Evolutionary conservation across 2,329 filamentous ascomycete genomes (phyloP), one percentile per base, ranked within the genome.

Genomic region (Ramularia collo-cygni): DNA sequence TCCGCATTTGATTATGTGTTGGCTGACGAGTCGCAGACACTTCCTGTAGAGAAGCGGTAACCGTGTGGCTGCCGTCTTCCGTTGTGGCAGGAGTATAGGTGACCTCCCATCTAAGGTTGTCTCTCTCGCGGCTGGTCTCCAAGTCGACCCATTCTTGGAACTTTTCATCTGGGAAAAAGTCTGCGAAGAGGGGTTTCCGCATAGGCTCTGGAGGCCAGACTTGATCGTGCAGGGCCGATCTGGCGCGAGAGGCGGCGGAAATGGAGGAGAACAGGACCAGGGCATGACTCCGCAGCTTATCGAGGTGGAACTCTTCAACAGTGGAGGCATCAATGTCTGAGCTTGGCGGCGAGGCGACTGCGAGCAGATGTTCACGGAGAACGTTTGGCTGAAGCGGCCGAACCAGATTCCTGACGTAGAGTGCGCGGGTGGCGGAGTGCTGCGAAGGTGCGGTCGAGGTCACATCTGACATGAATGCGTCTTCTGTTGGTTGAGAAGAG

Each of bases 321-420:
- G 43, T 38, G 4, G 47, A 60, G 35, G 79, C 69, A 1, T 70
- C 62, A 2, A 71, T 61, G 14, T 67, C 61, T 15, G 41, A 36
- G 17, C 26, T 38, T 1, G 75, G 68, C 1, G 79, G 70, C 3
- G 79, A 71, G 2, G 86, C 85, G 28, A 95, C 74, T 5, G 74
- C 67, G 30, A 76, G 60, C 4, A 96, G 71, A 56, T 95, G 79
- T 1, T 75, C 71, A 53, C 76, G 77, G 1, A 96, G 74, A 13
- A 71, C 69, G 17, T 70, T 67, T 1, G 79, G 75, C 43, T 86
- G 83, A 15, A 96, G 70, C 8, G 92, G 89, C 33, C 90, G 81
- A 78, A 93, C 89, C 39, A 96, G 77, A 55, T 95, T 83, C 61
- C 82, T 81, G 53, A 96, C 92, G 65, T 95, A 96, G 33, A 96